Percentiles rank a stretch among this genome's conserved stretches.
Evolutionary conservation across 495 filamentous ascomycete genomes (phyloP).

Genomic region (Bacidia rubella): DNA sequence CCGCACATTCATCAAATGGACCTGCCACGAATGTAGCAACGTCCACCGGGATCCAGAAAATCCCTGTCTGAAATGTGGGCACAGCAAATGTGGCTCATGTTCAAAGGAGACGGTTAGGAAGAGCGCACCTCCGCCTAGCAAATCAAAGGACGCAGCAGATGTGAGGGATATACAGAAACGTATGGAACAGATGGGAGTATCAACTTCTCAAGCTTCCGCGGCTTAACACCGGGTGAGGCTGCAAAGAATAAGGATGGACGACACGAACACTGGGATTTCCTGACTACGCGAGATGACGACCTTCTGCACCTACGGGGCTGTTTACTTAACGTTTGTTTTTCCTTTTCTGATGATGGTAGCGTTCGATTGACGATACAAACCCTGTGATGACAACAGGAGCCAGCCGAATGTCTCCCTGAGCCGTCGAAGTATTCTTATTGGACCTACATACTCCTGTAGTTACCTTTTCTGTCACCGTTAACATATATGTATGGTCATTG

Average conservation of each 20-base stretch:
- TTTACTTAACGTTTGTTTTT: too few species aligned
- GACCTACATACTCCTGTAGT: too few species aligned
- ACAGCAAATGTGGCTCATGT: conserved; percentile 32
- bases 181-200: conserved; percentile 33
- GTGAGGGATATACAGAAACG: conserved; percentile 46
- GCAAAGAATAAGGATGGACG: not conserved
- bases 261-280: not conserved
- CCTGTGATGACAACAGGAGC: not conserved
- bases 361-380: not conserved
- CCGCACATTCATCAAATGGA: conserved; percentile 41
- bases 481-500: too few species aligned
- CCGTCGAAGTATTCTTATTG: too few species aligned
- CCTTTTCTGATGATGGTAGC: not conserved
- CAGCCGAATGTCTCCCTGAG: too few species aligned
- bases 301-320: not conserved
- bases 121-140: conserved; percentile 32
- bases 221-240: conserved; percentile 7
- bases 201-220: conserved; percentile 12
- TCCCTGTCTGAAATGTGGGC: conserved; percentile 49
- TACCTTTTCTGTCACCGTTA: too few species aligned
- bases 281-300: not conserved
- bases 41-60: conserved; percentile 33
- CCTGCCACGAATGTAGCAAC: conserved; percentile 51
- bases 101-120: conserved; percentile 39
- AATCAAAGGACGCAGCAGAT: conserved; percentile 41